A percentile compares a stretch with the other conserved stretches of the same genome.
Evolutionary conservation across 2,329 filamentous ascomycete genomes (phyloP).

Genomic region (Fusarium napiforme): DNA sequence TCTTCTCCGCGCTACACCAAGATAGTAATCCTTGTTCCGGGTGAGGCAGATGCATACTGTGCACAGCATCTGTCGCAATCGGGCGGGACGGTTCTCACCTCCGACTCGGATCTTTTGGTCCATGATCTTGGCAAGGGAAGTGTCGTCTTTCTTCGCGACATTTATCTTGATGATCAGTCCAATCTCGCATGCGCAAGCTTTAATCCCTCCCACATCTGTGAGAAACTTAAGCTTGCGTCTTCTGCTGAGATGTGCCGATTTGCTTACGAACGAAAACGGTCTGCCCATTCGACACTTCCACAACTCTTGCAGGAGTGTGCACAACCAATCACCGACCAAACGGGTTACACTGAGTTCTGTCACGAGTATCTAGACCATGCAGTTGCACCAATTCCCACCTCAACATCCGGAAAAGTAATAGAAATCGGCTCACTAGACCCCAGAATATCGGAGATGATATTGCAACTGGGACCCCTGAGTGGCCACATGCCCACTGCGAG

Average conservation of each 20-base stretch:
- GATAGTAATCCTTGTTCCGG: constrained; percentile 72
- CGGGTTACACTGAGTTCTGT: constrained; percentile 46
- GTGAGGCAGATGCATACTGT: constrained; percentile 87
- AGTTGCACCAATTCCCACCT: constrained; percentile 27
- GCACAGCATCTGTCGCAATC: constrained; percentile 69
- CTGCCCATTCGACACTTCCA: constrained; percentile 45
- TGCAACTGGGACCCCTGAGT: constrained; percentile 44
- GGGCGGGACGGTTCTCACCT: constrained; percentile 73
- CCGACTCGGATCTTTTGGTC: constrained; percentile 87
- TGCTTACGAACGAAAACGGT: constrained; percentile 50
- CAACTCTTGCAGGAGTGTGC: constrained; percentile 47
- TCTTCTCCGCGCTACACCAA: constrained; percentile 54
- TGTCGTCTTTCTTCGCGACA: constrained; percentile 75
- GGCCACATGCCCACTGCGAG: constrained; percentile 32
- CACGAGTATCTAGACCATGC: constrained; percentile 47
- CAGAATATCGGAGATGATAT: constrained; percentile 52
- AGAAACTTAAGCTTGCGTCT: constrained; percentile 54
- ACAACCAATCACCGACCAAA: constrained; percentile 28
- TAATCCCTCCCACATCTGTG: constrained; percentile 52
- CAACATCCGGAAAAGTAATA: constrained; percentile 11
- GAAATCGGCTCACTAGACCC: constrained; percentile 49
- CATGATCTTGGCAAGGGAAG: constrained; percentile 74
- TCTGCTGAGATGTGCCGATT: constrained; percentile 46
- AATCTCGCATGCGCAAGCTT: constrained; percentile 45
- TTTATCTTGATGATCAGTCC: constrained; percentile 55